Conservation (phyloP, 2,329 filamentous ascomycete genomes). For the Xylaria sp. region DNA sequence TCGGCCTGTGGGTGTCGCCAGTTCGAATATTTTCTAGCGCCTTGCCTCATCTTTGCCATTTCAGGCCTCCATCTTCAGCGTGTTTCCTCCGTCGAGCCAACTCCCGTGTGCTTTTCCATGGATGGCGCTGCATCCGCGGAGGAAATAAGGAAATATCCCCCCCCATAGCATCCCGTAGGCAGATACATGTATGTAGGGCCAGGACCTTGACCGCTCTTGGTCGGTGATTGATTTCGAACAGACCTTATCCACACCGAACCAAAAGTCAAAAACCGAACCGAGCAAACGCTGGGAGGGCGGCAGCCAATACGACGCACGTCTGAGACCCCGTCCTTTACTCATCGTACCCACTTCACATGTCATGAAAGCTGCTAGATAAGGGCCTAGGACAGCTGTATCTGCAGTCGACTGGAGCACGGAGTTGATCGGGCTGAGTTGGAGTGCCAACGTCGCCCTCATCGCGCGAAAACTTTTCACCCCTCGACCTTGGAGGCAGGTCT, state of each 20-base stretch:
- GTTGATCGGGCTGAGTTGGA: slow-evolving; percentile 22
- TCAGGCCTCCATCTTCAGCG: neutral
- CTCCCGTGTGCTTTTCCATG: slow-evolving; percentile 11
- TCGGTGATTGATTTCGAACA: slow-evolving; percentile 10
- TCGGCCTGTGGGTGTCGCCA: slow-evolving; percentile 13
- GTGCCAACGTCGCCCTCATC: slow-evolving; percentile 13
- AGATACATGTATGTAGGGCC: no score
- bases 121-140: slow-evolving; percentile 21
- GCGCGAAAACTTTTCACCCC: slow-evolving; percentile 19
- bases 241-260: slow-evolving; percentile 17
- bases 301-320: slow-evolving; percentile 13
- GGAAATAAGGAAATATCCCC: slow-evolving; percentile 4
- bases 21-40: slow-evolving; percentile 27
- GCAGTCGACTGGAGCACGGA: slow-evolving; percentile 26
- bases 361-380: slow-evolving; percentile 10
- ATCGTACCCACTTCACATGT: slow-evolving; percentile 30
- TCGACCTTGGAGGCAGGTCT: slow-evolving; percentile 1
- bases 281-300: slow-evolving; percentile 3
- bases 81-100: neutral
- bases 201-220: slow-evolving; percentile 16
- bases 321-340: slow-evolving; percentile 7
- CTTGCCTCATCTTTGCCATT: slow-evolving; percentile 23
- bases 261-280: slow-evolving; percentile 2
- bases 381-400: slow-evolving; percentile 22
- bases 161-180: no score